Base-by-base conservation (phyloP, 2,329 filamentous ascomycete species). In the Paracoccidioides lutzii region DNA sequence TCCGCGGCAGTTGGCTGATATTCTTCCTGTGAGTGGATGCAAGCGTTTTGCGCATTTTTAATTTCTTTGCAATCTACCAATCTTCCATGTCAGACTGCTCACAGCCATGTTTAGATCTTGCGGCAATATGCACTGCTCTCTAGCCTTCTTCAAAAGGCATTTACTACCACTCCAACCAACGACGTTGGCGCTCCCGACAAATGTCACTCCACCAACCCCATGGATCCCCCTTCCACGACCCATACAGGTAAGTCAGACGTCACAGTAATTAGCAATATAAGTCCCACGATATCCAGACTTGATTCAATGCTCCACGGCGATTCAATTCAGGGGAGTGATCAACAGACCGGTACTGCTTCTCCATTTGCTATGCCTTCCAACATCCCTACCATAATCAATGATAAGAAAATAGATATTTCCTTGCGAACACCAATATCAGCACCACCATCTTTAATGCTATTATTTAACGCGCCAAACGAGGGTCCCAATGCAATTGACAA, bases 271-370 rank as follows among this genome's bases (percentile, higher is more conserved):
- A 73, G 79, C 60, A 72, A 79, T 54, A 64, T 69, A 32, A 67
- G 72, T 42, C 63, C 67, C 3, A 67, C 66, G 22, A 64, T 71
- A 14, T 73, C 75, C 0, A 84, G 87, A 64, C 79, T 82, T 57
- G 71, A 76, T 22, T 76, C 75, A 10, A 75, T 91, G 15, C 73
- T 74, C 30, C 59, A 60, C 30, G 28, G 44, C 10, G 52, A 33
- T 8, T 33, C 40, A 10, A 43, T 15, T 2, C 33, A n/a, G 35
- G 30, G 6, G 12, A 43, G 8, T 28, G 41, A 30, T n/a, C 28
- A 45, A 28, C 12, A 14, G 3, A 38, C 5, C 5, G 48, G 8
- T 15, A 2, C 12, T 45, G n/a, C n/a, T 15, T n/a, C 33, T 6
- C 4, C 46, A 7, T 22, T 22, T n/a, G n/a, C 52, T 6, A 52